Percentiles rank a stretch among this genome's conserved stretches.
Conservation (phyloP, 148 eudicot genomes). For the Chenopodium suecicum region DNA sequence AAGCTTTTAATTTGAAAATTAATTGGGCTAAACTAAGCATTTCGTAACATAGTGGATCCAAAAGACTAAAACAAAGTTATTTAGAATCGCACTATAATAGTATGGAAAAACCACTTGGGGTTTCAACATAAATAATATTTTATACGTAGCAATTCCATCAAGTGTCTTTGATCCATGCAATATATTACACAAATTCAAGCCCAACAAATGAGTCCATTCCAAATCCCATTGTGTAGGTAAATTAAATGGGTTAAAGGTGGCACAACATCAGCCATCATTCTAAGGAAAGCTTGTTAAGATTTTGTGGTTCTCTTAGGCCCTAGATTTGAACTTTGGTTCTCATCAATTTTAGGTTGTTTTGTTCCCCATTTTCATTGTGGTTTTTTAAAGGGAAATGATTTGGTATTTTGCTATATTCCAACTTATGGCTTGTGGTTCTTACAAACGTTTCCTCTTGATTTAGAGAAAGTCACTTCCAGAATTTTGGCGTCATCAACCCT, state of each 20-base stretch:
- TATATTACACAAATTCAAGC: not conserved
- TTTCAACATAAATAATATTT: not conserved
- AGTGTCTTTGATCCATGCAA: too few relatives aligned
- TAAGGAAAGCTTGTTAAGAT: not conserved
- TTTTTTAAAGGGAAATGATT: not conserved
- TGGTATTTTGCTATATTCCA: not conserved
- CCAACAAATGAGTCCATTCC: not conserved
- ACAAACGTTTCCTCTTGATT: constrained; percentile 21
- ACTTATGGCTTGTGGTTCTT: constrained; percentile 6
- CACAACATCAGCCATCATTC: not conserved
- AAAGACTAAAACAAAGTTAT: not conserved
- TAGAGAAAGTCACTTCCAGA: constrained; percentile 90
- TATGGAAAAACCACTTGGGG: not conserved
- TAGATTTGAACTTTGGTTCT: not conserved
- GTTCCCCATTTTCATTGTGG: not conserved
- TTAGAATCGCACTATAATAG: not conserved
- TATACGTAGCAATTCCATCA: too few relatives aligned
- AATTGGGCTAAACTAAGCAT: not conserved
- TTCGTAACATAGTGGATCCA: not conserved
- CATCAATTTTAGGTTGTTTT: not conserved
- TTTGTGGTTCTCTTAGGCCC: not conserved
- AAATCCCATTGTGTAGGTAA: not conserved
- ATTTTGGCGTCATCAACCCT: constrained; percentile 84
- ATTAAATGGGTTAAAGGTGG: not conserved
- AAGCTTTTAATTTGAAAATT: not conserved